phyloP scores from a whole-genome alignment of 1,284 basidiomycete species.

The Boletus mariae region DNA sequence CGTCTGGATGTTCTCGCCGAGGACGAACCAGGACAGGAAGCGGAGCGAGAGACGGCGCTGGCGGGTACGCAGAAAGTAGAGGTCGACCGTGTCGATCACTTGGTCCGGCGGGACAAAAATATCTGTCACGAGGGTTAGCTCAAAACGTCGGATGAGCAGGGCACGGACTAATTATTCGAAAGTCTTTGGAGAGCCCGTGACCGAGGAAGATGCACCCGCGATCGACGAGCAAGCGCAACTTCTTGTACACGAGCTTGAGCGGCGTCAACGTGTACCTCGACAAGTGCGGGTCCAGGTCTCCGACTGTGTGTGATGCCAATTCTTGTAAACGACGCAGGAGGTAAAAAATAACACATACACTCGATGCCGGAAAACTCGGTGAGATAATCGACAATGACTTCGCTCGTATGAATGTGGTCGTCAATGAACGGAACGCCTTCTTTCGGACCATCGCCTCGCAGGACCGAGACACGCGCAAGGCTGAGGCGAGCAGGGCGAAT shows the following conservation, averaged over 20 bases:
- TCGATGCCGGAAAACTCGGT: conserved; percentile 96
- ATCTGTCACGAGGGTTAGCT: conserved; percentile 47
- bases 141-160: not conserved
- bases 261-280: conserved; percentile 91
- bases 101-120: conserved; percentile 94
- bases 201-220: conserved; percentile 96
- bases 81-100: conserved; percentile 95
- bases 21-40: conserved; percentile 91
- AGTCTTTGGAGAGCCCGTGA: conserved; percentile 98
- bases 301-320: conserved; percentile 47
- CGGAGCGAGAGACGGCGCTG: conserved; percentile 89
- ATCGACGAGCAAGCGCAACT: conserved; percentile 91
- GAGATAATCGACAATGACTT: conserved; percentile 92
- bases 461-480: conserved; percentile 90
- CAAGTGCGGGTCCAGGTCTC: conserved; percentile 84
- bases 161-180: conserved; percentile 91
- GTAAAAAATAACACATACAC: conserved; percentile 48
- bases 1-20: conserved; percentile 89
- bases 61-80: conserved; percentile 82
- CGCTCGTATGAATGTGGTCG: conserved; percentile 95
- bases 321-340: conserved; percentile 1
- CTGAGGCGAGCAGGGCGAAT: conserved; percentile 89
- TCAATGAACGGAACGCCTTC: conserved; percentile 93
- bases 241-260: conserved; percentile 96
- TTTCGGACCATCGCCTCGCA: conserved; percentile 79